These are phyloP conservation scores for Penicillium silybi DNA, from an alignment of 495 filamentous ascomycete species.

Conservation along the genomic window DNA sequence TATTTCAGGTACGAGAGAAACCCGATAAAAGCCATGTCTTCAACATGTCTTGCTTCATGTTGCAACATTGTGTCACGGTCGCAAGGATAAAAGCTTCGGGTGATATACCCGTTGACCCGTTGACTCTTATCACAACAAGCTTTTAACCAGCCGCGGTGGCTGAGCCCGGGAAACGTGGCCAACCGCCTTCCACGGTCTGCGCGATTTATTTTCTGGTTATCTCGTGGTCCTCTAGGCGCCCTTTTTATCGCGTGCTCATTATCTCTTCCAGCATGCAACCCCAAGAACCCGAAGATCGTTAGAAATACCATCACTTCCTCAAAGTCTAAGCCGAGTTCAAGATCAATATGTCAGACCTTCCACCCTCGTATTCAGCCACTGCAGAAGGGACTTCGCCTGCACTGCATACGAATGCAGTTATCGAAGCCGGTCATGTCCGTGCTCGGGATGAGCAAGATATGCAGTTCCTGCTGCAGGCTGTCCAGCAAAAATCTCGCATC, in stretches of 20 bases:
- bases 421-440: constrained; percentile 32
- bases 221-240: not conserved
- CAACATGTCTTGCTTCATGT: not conserved
- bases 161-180: not conserved
- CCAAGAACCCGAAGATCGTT: not conserved
- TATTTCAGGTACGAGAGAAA: not conserved
- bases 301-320: not conserved
- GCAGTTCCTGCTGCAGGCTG: constrained; percentile 33
- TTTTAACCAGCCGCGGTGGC: not conserved
- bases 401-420: constrained; percentile 30
- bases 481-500: constrained; percentile 32
- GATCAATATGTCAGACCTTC: not conserved
- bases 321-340: not conserved
- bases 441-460: constrained; percentile 44
- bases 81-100: not conserved
- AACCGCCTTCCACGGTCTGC: not conserved
- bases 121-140: not conserved
- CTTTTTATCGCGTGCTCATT: too few species aligned
- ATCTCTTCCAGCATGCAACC: not conserved
- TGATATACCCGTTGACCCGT: not conserved
- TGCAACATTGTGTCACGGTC: not conserved
- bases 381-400: not conserved
- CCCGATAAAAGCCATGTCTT: not conserved
- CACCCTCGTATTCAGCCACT: not conserved
- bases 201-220: not conserved